Evolutionary conservation across 2,329 filamentous ascomycete genomes (phyloP).

Genomic region (Fusarium coffeatum): DNA sequence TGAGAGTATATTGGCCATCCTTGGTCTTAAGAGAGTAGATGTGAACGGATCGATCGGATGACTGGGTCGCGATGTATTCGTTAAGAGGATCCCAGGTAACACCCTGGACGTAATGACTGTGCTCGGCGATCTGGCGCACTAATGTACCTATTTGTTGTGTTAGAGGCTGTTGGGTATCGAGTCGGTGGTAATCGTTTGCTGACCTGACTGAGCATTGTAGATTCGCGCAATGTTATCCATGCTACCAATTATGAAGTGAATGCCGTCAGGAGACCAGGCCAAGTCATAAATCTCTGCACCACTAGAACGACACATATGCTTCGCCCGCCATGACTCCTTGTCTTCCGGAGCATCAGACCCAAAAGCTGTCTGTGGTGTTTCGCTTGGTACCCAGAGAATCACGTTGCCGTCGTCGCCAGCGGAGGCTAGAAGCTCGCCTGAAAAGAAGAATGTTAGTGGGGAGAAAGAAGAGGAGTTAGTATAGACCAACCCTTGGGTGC

Average conservation of each 20-base stretch:
- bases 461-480: background rate
- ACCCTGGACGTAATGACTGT: slow-evolving; percentile 98
- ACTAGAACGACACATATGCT: slow-evolving; percentile 96
- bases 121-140: slow-evolving; percentile 94
- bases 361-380: slow-evolving; percentile 75
- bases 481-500: slow-evolving; percentile 81
- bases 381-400: slow-evolving; percentile 93
- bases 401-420: slow-evolving; percentile 98
- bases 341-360: slow-evolving; percentile 90
- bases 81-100: slow-evolving; percentile 98
- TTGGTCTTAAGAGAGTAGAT: slow-evolving; percentile 97
- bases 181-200: slow-evolving; percentile 41
- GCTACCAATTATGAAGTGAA: slow-evolving; percentile 97
- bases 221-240: slow-evolving; percentile 99
- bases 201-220: slow-evolving; percentile 93
- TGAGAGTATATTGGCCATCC: slow-evolving; percentile 91
- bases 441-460: slow-evolving; percentile 30
- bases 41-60: slow-evolving; percentile 96
- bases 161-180: slow-evolving; percentile 5
- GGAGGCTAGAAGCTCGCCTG: slow-evolving; percentile 92
- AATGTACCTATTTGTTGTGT: slow-evolving; percentile 60
- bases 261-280: slow-evolving; percentile 97
- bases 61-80: slow-evolving; percentile 98
- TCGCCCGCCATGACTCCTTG: slow-evolving; percentile 96
- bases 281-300: slow-evolving; percentile 98